Evolutionary conservation across 805 yeast genomes (phyloP).

Genomic region (Ogataea ramenticola): DNA sequence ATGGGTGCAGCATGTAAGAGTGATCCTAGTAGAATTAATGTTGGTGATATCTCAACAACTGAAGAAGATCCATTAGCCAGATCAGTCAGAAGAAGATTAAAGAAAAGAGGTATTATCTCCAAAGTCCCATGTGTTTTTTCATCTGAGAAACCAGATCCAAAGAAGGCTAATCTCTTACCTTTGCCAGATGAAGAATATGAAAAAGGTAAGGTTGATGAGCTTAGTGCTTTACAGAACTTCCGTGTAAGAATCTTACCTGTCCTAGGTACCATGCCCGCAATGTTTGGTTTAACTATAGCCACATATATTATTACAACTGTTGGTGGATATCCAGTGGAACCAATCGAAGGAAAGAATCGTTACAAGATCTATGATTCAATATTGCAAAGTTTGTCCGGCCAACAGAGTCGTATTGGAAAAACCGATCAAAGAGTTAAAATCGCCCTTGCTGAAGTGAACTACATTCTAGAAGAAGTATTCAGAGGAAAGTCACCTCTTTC

Average conservation of each 20-base stretch:
- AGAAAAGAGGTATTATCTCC: constrained; percentile 64
- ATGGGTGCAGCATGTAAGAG: constrained; percentile 98
- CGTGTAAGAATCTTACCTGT: constrained; percentile 94
- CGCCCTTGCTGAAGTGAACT: constrained; percentile 65
- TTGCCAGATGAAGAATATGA: constrained; percentile 74
- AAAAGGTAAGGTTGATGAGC: constrained; percentile 78
- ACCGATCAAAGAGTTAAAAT: constrained; percentile 71
- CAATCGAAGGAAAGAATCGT: constrained; percentile 85
- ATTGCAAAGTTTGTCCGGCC: constrained; percentile 79
- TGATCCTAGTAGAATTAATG: constrained; percentile 86
- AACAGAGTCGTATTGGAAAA: constrained; percentile 71
- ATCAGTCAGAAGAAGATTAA: constrained; percentile 76
- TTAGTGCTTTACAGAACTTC: constrained; percentile 82
- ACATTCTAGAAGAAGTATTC: constrained; percentile 84
- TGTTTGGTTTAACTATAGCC: constrained; percentile 88
- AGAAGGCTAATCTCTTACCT: constrained; percentile 83
- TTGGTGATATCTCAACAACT: constrained; percentile 82
- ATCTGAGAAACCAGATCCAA: constrained; percentile 94
- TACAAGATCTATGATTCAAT: constrained; percentile 79
- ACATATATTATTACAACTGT: constrained; percentile 72
- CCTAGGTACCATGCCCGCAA: constrained; percentile 93
- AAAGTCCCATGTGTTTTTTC: constrained; percentile 87
- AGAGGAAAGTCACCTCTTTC: constrained; percentile 89
- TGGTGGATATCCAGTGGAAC: constrained; percentile 86
- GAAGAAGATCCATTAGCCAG: constrained; percentile 93